Percentiles rank a stretch among this genome's conserved stretches.
These are phyloP conservation scores for Euptelea pleiosperma DNA, from an alignment of 164 flowering plant species.

Conservation along the genomic window DNA sequence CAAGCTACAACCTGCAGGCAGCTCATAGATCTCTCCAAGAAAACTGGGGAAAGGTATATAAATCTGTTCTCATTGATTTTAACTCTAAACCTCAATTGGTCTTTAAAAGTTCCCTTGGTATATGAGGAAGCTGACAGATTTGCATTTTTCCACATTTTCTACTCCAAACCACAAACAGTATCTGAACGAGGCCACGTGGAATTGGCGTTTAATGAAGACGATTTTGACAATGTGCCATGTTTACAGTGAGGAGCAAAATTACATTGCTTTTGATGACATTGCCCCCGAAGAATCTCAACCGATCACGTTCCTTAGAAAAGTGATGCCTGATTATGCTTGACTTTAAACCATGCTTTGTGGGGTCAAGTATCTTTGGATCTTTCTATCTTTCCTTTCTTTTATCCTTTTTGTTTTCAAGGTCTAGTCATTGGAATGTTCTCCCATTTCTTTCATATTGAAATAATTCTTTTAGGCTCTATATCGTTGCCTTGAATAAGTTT, in stretches of 20 bases:
- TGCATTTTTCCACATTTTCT: not conserved
- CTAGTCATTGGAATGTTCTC: no score
- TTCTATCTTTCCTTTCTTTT: no score
- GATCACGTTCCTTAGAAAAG: constrained; percentile 63
- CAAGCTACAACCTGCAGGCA: constrained; percentile 77
- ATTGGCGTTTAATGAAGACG: constrained; percentile 97
- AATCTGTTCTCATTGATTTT: constrained; percentile 13
- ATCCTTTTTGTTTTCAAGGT: no score
- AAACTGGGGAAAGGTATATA: constrained; percentile 86
- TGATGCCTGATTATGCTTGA: constrained; percentile 85
- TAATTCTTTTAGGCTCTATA: no score
- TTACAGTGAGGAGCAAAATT: constrained; percentile 60
- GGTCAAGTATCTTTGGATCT: no score
- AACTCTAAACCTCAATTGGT: no score
- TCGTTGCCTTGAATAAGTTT: no score
- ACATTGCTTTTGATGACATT: constrained; percentile 60
- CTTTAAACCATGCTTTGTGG: no score
- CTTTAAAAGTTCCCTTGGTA: not conserved
- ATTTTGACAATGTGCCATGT: constrained; percentile 89
- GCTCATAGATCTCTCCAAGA: constrained; percentile 69
- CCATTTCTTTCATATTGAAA: no score
- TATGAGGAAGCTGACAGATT: not conserved
- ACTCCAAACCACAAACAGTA: constrained; percentile 44
- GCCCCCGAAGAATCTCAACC: constrained; percentile 72
- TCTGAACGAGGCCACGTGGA: constrained; percentile 85